These are phyloP conservation scores for Fraxinus xanthoxyloides DNA, from an alignment of 305 asterid species.

Conservation along the genomic window DNA sequence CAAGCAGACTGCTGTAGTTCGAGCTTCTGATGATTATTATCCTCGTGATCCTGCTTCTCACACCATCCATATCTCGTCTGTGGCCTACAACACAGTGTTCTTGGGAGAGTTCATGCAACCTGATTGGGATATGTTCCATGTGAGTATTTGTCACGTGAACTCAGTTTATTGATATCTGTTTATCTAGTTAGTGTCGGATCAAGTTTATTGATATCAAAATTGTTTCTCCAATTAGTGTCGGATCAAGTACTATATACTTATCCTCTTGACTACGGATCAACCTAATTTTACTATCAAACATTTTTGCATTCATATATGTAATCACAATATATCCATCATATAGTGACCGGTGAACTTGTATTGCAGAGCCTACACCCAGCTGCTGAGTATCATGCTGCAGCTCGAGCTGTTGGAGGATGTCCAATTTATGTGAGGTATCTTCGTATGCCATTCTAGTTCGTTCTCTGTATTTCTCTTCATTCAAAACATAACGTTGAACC, in stretches of 20 bases:
- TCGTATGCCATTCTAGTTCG: neutral
- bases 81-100: conserved; percentile 71
- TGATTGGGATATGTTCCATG: conserved; percentile 95
- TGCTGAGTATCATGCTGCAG: conserved; percentile 56
- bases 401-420: conserved; percentile 53
- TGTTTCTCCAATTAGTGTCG: neutral
- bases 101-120: conserved; percentile 81
- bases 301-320: neutral
- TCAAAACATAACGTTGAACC: neutral
- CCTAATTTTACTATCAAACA: neutral
- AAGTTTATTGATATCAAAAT: neutral
- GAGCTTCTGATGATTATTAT: conserved; percentile 89
- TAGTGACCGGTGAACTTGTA: conserved; percentile 7
- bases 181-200: too few species aligned
- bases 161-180: neutral
- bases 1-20: conserved; percentile 58
- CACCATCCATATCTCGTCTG: conserved; percentile 68
- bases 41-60: conserved; percentile 73
- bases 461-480: neutral
- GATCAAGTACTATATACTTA: neutral
- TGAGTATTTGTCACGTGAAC: conserved; percentile 24
- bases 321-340: neutral
- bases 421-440: conserved; percentile 48
- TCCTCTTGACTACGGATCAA: neutral
- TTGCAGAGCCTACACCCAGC: conserved; percentile 51